phyloP scores from a whole-genome alignment of 2,329 filamentous ascomycete species.

The Tolypocladium amazonense region DNA sequence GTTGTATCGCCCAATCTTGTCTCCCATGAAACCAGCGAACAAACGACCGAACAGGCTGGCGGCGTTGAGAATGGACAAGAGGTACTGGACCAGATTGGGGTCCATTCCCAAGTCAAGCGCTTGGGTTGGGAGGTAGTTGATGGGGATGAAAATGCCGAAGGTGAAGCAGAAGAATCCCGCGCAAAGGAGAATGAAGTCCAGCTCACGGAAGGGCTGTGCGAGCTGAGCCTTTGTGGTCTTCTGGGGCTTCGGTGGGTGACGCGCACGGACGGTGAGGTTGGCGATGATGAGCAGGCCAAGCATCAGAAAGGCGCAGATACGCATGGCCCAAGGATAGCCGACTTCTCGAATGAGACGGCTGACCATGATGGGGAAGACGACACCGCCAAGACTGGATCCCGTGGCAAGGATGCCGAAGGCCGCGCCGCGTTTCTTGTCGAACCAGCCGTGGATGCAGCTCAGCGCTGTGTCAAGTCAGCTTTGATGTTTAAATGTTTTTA shows the following conservation, averaged over 20 bases:
- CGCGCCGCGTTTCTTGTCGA: neutral
- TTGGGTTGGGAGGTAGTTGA: neutral
- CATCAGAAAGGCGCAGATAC: constrained; percentile 12
- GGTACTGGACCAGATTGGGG: constrained; percentile 18
- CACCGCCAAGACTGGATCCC: constrained; percentile 19
- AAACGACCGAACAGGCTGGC: constrained; percentile 26
- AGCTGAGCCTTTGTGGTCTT: neutral
- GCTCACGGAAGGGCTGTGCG: neutral
- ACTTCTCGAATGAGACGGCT: constrained; percentile 15
- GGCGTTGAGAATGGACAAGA: constrained; percentile 27
- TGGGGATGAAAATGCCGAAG: neutral
- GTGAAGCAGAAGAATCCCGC: neutral
- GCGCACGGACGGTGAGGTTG: neutral
- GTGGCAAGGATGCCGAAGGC: constrained; percentile 14
- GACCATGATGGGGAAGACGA: constrained; percentile 23
- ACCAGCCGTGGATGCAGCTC: neutral
- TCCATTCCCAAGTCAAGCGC: neutral
- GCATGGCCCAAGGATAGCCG: constrained; percentile 21
- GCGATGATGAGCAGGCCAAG: neutral
- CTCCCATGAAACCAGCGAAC: constrained; percentile 20
- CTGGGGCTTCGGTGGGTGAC: neutral
- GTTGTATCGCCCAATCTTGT: constrained; percentile 28
- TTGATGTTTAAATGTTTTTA: neutral
- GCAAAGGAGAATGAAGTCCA: neutral
- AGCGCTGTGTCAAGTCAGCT: neutral